Evolutionary conservation across 441 rosid species (phyloP).

Genomic region (Gossypium davidsonii): DNA sequence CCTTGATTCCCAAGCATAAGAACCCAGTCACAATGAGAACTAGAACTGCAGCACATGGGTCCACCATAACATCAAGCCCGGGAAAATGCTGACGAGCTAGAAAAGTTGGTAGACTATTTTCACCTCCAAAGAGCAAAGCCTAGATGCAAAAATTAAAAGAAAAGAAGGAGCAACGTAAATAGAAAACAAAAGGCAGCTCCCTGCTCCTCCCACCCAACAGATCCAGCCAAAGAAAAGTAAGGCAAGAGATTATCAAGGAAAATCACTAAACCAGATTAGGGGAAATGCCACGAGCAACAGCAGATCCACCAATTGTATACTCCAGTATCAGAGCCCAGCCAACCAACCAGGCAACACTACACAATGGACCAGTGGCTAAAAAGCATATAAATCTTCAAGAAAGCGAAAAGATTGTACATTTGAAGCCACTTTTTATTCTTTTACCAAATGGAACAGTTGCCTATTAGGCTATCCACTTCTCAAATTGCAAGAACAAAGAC

Average conservation of each 20-base stretch:
- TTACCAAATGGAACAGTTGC: background rate
- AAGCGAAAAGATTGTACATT: background rate
- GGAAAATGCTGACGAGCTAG: slow-evolving; percentile 82
- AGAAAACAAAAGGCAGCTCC: slow-evolving; percentile 6
- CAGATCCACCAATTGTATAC: slow-evolving; percentile 90
- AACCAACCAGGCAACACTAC: slow-evolving; percentile 88
- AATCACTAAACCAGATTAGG: slow-evolving; percentile 73
- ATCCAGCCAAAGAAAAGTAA: background rate
- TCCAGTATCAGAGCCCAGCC: slow-evolving; percentile 95
- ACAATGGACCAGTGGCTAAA: slow-evolving; percentile 12
- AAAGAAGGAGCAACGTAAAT: background rate
- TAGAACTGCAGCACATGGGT: slow-evolving; percentile 84
- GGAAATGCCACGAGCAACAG: slow-evolving; percentile 96
- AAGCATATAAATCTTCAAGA: background rate
- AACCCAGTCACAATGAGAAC: slow-evolving; percentile 81
- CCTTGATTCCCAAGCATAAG: slow-evolving; percentile 90
- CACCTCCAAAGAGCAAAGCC: slow-evolving; percentile 92
- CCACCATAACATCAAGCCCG: slow-evolving; percentile 70
- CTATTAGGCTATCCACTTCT: background rate
- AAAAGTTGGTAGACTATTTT: slow-evolving; percentile 58
- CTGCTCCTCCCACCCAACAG: background rate
- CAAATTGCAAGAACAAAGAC: background rate
- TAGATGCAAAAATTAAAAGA: slow-evolving; percentile 21
- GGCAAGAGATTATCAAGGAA: background rate
- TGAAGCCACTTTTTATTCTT: background rate